Base-by-base conservation (phyloP, 805 yeast genomes). In the Komagataella phaffii region DNA sequence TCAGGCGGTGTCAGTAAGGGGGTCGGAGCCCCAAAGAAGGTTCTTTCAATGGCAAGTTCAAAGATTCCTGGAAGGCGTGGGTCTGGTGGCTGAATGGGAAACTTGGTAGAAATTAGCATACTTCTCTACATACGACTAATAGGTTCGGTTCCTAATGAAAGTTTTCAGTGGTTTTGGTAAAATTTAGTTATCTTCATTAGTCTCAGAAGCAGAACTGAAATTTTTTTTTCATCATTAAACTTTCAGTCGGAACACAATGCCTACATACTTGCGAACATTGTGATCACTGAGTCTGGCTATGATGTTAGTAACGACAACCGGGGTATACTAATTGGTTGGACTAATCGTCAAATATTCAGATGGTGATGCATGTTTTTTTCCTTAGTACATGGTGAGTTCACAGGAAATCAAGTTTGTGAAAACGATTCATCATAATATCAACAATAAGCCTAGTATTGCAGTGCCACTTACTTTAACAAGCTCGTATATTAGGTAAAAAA, bases 151-250 rank as follows among this genome's bases (percentile, higher is more conserved):
- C 40, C 12, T 30, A 30, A 30, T 14, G 40, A 30, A 30, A 51
- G 18, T 45, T 48, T n/a, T 52, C 49, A 43, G 45, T 76, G 74
- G 78, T 75, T 76, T 80, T 80, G 86, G 86, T 78, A 76, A 71
- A 62, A 63, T 64, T 44, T 45, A 71, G 77, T 76, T 84, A 76
- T 86, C 93, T 85, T 85, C 95, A 80, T 72, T 66, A 58, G 78
- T 77, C 75, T 88, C 96, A 88, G 96, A 88, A 88, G 96, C 96
- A 88, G 96, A 88, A 88, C 96, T 88, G 96, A 85, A 76, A 66
- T 60, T 59, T 62, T 67, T 70, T 69, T 77, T 67, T 83, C 89
- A 83, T 83, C 89, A 81, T 71, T 55, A 59, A 59, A 70, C 59
- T 53, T 36, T 44, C 23, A 24, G 17, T 45, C 50, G 30, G 44